Base-by-base conservation (phyloP, 192 early-diverging fungal species). In the Polychytrium aggregatum region DNA sequence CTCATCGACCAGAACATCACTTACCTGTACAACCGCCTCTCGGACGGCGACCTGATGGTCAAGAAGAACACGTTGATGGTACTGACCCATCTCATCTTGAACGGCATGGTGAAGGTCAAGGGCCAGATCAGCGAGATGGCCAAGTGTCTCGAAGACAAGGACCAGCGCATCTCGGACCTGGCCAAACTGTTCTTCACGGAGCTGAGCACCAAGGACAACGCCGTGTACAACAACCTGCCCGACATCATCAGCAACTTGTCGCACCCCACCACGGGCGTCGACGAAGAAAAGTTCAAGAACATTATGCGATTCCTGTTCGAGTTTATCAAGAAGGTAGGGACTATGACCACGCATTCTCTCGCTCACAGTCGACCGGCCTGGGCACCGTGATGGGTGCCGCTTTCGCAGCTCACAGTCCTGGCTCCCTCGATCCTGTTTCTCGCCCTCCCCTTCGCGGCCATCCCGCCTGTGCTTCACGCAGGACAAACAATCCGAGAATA, bases 51-150 rank as follows among this genome's bases (percentile, higher is more conserved):
- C 55, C 59, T 60, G 1, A 59, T 76, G 8, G 92, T 96, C 30
- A 90, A 92, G 62, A 94, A 92, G 67, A 98, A 93, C 60, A 82
- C 92, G 36, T 79, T 99, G 35, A 99, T 99, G 97, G 97, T 99
- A 11, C 62, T 99, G 35, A 94, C 94, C 0, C 92, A 95, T 58
- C 65, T 99, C 64, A 90, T 97, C 37, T 70, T 99, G 38, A 99
- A 99, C 60, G 94, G 94, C 21, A 96, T 97, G 92, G 83, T 99
- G 60, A 99, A 99, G 58, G 93, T 94, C 31, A 99, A 97, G 62
- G 97, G 94, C 9, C 92, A 99, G 55, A 72, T 98, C 38, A 86
- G 86, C 55, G 92, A 97, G 62, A 97, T 99, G 87, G 94, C 94
- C 1, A 97, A 94, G 58, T 97, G 92, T 41, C 68, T 97, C 6